A percentile compares a stretch with the other conserved stretches of the same genome.
phyloP scores from a whole-genome alignment of 495 filamentous ascomycete species.

The Cairneyella variabilis region DNA sequence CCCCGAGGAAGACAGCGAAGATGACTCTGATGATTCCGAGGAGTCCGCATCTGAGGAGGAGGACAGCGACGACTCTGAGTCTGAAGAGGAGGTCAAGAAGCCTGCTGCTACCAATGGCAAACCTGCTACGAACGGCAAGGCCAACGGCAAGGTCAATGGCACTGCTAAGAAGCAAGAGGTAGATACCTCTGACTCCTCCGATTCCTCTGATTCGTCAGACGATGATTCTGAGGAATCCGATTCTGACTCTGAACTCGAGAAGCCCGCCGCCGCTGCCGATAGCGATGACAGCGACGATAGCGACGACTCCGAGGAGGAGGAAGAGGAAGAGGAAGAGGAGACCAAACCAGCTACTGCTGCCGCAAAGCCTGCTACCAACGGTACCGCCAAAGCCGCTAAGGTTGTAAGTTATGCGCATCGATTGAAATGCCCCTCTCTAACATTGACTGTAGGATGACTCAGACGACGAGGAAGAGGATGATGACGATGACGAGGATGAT shows the following conservation, averaged over 20 bases:
- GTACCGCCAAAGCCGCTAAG: slow-evolving; percentile 9
- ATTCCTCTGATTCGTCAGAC: slow-evolving; percentile 23
- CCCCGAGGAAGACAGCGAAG: slow-evolving; percentile 35
- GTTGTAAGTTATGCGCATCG: neutral
- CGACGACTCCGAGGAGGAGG: slow-evolving; percentile 40
- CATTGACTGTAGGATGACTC: slow-evolving; percentile 8
- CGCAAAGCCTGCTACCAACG: slow-evolving; percentile 25
- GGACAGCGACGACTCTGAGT: slow-evolving; percentile 30
- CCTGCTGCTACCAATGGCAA: slow-evolving; percentile 16
- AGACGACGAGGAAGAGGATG: slow-evolving; percentile 39
- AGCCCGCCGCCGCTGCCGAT: slow-evolving; percentile 27
- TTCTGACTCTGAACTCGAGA: slow-evolving; percentile 25
- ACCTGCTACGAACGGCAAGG: slow-evolving; percentile 24
- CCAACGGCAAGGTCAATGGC: slow-evolving; percentile 29
- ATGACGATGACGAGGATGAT: slow-evolving; percentile 31
- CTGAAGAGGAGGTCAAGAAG: slow-evolving; percentile 29
- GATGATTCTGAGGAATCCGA: slow-evolving; percentile 21
- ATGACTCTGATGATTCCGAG: slow-evolving; percentile 32
- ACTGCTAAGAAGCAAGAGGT: slow-evolving; percentile 31
- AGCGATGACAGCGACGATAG: slow-evolving; percentile 34
- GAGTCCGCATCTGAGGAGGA: slow-evolving; percentile 31
- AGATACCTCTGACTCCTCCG: slow-evolving; percentile 29
- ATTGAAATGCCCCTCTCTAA: neutral
- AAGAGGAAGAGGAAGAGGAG: too few relatives aligned
- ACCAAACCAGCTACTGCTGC: too few relatives aligned